Evolutionary conservation across 2,329 filamentous ascomycete species (phyloP).

Genomic region (Ascochyta pisi): DNA sequence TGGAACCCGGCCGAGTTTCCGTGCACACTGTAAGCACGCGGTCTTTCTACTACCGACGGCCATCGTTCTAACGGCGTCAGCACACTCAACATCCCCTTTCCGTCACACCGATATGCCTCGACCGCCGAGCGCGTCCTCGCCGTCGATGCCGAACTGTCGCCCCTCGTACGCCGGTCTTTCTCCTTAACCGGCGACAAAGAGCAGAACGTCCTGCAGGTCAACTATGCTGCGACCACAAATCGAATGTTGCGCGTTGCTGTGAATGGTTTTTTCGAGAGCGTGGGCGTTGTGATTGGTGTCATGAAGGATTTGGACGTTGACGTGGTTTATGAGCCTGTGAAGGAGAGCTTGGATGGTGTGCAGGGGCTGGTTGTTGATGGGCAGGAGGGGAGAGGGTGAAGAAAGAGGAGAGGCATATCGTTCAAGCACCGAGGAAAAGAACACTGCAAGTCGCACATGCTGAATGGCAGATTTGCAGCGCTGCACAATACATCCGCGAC

Average conservation of each 20-base stretch:
- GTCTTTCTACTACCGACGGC: not conserved
- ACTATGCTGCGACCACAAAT: slow-evolving; percentile 89
- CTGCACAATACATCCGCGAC: not conserved
- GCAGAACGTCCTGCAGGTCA: slow-evolving; percentile 67
- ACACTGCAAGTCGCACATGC: not conserved
- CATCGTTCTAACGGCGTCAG: slow-evolving; percentile 51
- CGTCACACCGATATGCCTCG: slow-evolving; percentile 76
- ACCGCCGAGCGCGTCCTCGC: slow-evolving; percentile 77
- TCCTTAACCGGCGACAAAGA: slow-evolving; percentile 53
- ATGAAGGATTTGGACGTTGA: slow-evolving; percentile 92
- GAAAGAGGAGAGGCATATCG: not conserved
- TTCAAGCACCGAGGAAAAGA: not conserved
- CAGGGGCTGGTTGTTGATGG: slow-evolving; percentile 67
- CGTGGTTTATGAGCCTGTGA: slow-evolving; percentile 64
- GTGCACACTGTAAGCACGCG: slow-evolving; percentile 46
- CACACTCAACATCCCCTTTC: slow-evolving; percentile 80
- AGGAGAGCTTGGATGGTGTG: slow-evolving; percentile 63
- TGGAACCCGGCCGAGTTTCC: slow-evolving; percentile 43
- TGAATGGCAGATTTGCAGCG: not conserved
- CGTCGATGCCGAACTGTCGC: slow-evolving; percentile 89
- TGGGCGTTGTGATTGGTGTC: slow-evolving; percentile 82
- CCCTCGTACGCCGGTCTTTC: slow-evolving; percentile 77
- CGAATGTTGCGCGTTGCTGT: slow-evolving; percentile 96
- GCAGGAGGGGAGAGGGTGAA: slow-evolving; percentile 42
- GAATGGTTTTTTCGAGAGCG: slow-evolving; percentile 93